These are phyloP conservation scores for Paecilomyces variotii DNA, from an alignment of 2,329 filamentous ascomycete genomes.

Conservation along the genomic window DNA sequence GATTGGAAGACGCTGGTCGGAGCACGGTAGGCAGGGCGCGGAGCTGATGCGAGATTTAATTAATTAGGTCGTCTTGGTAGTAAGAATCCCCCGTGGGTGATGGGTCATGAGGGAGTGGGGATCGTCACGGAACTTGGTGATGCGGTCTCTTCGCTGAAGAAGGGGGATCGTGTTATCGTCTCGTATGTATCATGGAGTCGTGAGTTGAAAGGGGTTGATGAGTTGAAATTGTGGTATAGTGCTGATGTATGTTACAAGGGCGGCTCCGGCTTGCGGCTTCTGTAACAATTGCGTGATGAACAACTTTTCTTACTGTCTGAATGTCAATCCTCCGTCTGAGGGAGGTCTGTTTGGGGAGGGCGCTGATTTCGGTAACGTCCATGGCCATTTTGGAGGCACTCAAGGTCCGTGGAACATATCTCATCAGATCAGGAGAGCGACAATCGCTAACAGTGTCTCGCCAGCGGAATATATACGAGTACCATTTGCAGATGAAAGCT, in stretches of 20 bases:
- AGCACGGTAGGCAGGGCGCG: no score
- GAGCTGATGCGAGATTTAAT: not conserved
- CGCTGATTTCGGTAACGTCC: not conserved
- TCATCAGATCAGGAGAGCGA: not conserved
- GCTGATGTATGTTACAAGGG: not conserved
- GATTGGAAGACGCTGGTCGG: no score
- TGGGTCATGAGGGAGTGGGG: conserved; percentile 19
- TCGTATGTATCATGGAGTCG: not conserved
- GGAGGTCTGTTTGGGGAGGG: not conserved
- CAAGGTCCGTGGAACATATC: conserved; percentile 6
- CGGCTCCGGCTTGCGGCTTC: not conserved
- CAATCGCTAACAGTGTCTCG: not conserved
- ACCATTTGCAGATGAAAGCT: conserved; percentile 9
- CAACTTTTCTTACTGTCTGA: not conserved
- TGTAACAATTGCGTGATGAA: not conserved
- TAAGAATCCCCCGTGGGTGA: conserved; percentile 12
- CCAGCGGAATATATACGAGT: conserved; percentile 12
- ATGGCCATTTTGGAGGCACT: conserved; percentile 3
- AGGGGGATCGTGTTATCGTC: conserved; percentile 13
- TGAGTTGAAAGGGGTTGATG: no score
- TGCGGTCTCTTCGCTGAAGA: conserved; percentile 7
- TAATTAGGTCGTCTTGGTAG: conserved; percentile 6
- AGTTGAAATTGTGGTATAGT: not conserved
- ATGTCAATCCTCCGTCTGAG: not conserved
- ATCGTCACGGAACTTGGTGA: conserved; percentile 13